Base-by-base conservation (phyloP, 495 filamentous ascomycete species). In the Aspergillus taichungensis region DNA sequence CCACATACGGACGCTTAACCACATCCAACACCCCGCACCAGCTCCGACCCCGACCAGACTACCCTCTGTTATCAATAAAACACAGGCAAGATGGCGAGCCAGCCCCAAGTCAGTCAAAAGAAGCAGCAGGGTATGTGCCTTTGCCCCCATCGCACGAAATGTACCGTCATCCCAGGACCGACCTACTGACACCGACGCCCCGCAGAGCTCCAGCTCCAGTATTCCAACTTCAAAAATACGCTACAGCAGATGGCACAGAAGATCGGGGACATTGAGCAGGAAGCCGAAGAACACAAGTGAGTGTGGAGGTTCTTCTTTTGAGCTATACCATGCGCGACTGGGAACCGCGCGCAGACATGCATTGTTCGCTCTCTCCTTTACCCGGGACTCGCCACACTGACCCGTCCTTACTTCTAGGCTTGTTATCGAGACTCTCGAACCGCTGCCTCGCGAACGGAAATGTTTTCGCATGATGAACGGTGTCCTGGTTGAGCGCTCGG, bases 391-490 rank as follows among this genome's bases (percentile, higher is more conserved):
- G n/a, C 33, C 31, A 31, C 43, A 40, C 53, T 60, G 37, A 64
- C 35, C 37, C 18, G 31, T 45, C 14, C 8, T 42, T 34, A 34
- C 18, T 2, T 13, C 37, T 59, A 96, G 92, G 66, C 86, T 98
- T 53, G 92, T 98, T 27, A 83, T 98, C 32, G 94, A 98, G 57
- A 97, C 91, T 27, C 71, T 98, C 54, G 79, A 80, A 38, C 90
- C 88, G 32, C 81, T 96, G 14, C 73, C 86, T 18, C 70, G 74
- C 47, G 86, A 94, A 45, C 88, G 92, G 49, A 97, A 95, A 73
- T 97, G 91, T 67, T 98, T 97, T 67, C 90, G 92, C 53, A 85
- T 98, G 84, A 90, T 98, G 61, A 96, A 97, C 62, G 94, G 92
- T 43, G 91, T 97, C 10, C 65, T 98, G 42, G 86, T 92, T 48